These are phyloP conservation scores for Conoideocrella luteorostrata DNA, from an alignment of 2,329 filamentous ascomycete genomes.

Conservation along the genomic window DNA sequence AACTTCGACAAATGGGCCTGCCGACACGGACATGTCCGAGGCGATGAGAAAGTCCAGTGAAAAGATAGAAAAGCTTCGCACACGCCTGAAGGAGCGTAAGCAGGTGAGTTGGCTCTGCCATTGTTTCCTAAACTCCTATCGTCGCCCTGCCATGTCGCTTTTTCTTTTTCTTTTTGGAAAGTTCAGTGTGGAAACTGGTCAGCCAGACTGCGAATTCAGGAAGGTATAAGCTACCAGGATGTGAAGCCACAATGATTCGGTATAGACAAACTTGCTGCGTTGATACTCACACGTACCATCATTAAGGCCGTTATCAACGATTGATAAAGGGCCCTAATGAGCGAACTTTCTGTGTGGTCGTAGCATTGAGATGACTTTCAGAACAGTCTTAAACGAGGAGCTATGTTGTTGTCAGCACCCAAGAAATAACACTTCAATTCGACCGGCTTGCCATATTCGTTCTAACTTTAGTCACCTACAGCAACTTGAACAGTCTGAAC, in stretches of 20 bases:
- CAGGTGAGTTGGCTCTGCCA: conserved; percentile 42
- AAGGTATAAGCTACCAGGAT: neutral
- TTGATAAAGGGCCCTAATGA: neutral
- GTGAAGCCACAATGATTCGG: neutral
- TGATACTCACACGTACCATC: no score
- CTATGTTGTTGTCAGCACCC: neutral
- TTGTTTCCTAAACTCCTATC: no score
- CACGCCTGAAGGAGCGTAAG: conserved; percentile 48
- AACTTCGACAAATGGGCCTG: conserved; percentile 23
- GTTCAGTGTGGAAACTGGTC: neutral
- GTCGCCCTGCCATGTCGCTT: no score
- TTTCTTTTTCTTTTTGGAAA: neutral
- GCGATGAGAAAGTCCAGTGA: conserved; percentile 37
- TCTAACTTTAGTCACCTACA: conserved; percentile 20
- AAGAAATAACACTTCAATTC: neutral
- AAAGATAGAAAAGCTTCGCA: conserved; percentile 52
- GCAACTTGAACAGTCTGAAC: conserved; percentile 54
- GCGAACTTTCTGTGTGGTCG: neutral
- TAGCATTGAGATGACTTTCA: no score
- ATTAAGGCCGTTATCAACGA: no score
- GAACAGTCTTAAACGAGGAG: no score
- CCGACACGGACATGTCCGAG: conserved; percentile 29
- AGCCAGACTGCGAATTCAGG: no score
- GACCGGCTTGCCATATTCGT: neutral
- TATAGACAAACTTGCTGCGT: no score